Conservation (phyloP, 306 rosid species). For the Abrus precatorius region DNA sequence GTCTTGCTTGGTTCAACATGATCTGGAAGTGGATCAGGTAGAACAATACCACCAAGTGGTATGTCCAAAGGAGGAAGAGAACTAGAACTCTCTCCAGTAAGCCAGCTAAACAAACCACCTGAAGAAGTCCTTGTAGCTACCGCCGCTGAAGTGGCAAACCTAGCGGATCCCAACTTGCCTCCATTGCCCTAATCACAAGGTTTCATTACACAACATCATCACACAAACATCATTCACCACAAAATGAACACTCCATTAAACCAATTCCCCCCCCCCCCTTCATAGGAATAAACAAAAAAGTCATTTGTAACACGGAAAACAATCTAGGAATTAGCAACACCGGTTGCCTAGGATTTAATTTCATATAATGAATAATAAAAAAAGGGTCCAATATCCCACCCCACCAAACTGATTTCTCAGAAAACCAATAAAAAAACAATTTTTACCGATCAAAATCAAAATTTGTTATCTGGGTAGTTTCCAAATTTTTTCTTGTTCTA, state of each 20-base stretch:
- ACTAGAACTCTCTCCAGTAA: constrained; percentile 71
- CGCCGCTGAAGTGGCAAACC: constrained; percentile 70
- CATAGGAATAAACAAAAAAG: neutral
- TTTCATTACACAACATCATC: constrained; percentile 24
- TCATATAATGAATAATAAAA: constrained; percentile 21
- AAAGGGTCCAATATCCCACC: neutral
- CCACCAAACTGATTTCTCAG: neutral
- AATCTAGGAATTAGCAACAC: constrained; percentile 4
- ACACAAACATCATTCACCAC: constrained; percentile 23
- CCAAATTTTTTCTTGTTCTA: neutral
- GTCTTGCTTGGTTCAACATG: constrained; percentile 79
- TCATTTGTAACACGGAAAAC: neutral
- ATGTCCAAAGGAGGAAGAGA: constrained; percentile 66
- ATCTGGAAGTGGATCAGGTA: constrained; percentile 80
- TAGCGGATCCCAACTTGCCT: constrained; percentile 60
- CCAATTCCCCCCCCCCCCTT: constrained; percentile 12
- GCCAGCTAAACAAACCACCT: constrained; percentile 83
- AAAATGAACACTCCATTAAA: constrained; percentile 21
- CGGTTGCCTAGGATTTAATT: constrained; percentile 1
- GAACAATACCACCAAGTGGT: constrained; percentile 69
- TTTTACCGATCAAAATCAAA: constrained; percentile 28
- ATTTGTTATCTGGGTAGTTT: constrained; percentile 20
- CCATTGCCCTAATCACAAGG: constrained; percentile 64
- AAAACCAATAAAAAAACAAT: constrained; percentile 10
- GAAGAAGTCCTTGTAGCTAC: constrained; percentile 67